Evolutionary conservation across 2,329 filamentous ascomycete genomes (phyloP).

Genomic region (Colletotrichum liaoningense): DNA sequence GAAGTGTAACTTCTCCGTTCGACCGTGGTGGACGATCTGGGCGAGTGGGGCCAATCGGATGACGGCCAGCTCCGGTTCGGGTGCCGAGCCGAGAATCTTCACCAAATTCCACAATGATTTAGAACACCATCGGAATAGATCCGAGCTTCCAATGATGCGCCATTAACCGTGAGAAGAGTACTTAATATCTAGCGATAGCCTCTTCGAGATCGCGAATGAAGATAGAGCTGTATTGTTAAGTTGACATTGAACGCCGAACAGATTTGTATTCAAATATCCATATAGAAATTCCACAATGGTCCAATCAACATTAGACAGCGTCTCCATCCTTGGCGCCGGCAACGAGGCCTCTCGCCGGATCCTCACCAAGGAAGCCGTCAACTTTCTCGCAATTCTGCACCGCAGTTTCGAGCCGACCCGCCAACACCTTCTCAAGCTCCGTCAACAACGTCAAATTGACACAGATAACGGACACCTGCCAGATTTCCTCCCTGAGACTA

Average conservation of each 20-base stretch:
- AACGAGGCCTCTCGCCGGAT: slow-evolving; percentile 82
- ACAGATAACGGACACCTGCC: slow-evolving; percentile 84
- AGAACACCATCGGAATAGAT: slow-evolving; percentile 19
- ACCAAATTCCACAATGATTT: neutral
- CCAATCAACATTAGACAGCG: slow-evolving; percentile 52
- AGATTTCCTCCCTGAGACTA: slow-evolving; percentile 90
- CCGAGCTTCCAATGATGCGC: neutral
- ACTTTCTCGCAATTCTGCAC: slow-evolving; percentile 88
- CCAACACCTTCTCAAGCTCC: slow-evolving; percentile 83
- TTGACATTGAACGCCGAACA: too few relatives aligned
- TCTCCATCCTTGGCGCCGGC: slow-evolving; percentile 80
- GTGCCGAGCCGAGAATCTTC: neutral
- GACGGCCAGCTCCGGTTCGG: slow-evolving; percentile 9
- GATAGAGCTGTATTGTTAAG: neutral
- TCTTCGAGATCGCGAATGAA: neutral
- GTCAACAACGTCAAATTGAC: slow-evolving; percentile 83
- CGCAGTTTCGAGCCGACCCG: slow-evolving; percentile 86
- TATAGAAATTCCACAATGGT: neutral
- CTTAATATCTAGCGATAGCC: neutral
- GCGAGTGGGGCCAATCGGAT: slow-evolving; percentile 24
- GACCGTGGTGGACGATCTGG: slow-evolving; percentile 8
- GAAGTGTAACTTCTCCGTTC: slow-evolving; percentile 9
- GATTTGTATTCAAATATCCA: neutral
- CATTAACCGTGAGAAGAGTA: neutral
- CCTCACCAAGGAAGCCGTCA: slow-evolving; percentile 82